Evolutionary conservation across 768 basidiomycete species (phyloP).

Genomic region (Pleurotus ostreatus): DNA sequence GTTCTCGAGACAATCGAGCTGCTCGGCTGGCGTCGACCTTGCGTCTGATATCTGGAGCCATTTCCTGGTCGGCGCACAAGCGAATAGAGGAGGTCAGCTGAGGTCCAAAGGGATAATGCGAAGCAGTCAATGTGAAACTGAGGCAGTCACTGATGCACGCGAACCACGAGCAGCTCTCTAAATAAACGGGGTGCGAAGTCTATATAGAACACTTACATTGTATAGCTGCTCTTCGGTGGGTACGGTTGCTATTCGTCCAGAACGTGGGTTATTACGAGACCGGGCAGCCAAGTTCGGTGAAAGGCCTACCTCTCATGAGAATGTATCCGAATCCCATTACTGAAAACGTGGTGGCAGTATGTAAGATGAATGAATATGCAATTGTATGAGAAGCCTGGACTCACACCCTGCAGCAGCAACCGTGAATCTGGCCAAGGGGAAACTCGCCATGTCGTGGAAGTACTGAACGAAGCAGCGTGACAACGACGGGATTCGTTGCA

Average conservation of each 20-base stretch:
- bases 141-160: too few relatives aligned
- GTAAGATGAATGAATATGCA: background rate
- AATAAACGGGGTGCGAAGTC: too few relatives aligned
- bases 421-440: conserved; percentile 57
- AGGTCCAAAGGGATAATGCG: background rate
- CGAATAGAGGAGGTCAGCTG: background rate
- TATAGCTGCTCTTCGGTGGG: conserved; percentile 53
- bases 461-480: conserved; percentile 5
- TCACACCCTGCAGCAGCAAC: conserved; percentile 41
- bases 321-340: conserved; percentile 55
- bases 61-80: conserved; percentile 31
- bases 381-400: conserved; percentile 15
- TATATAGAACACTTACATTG: conserved; percentile 31
- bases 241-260: conserved; percentile 35
- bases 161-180: too few relatives aligned
- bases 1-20: conserved; percentile 49
- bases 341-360: conserved; percentile 17
- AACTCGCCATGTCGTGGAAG: conserved; percentile 32
- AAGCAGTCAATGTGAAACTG: background rate
- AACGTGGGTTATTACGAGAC: background rate
- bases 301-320: conserved; percentile 50
- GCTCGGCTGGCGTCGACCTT: conserved; percentile 60
- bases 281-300: background rate
- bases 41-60: conserved; percentile 62
- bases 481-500: too few relatives aligned